Evolutionary conservation across 768 basidiomycete species (phyloP), one percentile per base, ranked within the genome.

Genomic region (Xerocomellus intermedius): DNA sequence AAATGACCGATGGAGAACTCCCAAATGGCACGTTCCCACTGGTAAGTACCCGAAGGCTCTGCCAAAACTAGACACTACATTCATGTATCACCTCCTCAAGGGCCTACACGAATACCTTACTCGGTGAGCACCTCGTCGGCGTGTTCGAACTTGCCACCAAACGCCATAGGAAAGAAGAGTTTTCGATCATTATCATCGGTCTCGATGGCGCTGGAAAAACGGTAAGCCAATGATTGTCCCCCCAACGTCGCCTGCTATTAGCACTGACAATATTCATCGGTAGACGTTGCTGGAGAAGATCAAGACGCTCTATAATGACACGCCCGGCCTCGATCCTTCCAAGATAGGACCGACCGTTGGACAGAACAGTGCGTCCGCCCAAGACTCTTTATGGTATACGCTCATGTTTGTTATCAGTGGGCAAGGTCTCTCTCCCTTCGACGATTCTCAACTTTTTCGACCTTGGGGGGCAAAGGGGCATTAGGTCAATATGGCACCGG

Each of bases 401-500:
- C 28, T 42, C 35, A 35, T 26, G 16, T 10, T 19, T 2, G 24
- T 35, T 21, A 8, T 16, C 64, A 97, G 96, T 90, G 71, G 97
- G 96, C 37, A 92, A 91, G 69, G 94, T 98, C 55, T 86, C 85
- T 0, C 80, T 99, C 5, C 93, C 97, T 0, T 96, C 94, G 0
- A 94, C 94, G 0, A 89, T 96, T 28, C 82, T 98, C 26, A 91
- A 93, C 66, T 98, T 98, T 79, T 97, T 94, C 85, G 97, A 99
- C 67, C 79, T 99, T 10, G 96, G 97, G 12, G 96, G 96, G 0
- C 96, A 98, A 68, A 78, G 88, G 2, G 94, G 95, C 22, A 96
- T 99, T 38, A 82, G 96, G 28, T 87, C 85, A 35, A 96, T 99
- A 60, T 98, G 96, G 95, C 85, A 87, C 55, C 79, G 83, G 52